Base-by-base conservation (phyloP, 495 filamentous ascomycete species). In the Aspergillus campestris region DNA sequence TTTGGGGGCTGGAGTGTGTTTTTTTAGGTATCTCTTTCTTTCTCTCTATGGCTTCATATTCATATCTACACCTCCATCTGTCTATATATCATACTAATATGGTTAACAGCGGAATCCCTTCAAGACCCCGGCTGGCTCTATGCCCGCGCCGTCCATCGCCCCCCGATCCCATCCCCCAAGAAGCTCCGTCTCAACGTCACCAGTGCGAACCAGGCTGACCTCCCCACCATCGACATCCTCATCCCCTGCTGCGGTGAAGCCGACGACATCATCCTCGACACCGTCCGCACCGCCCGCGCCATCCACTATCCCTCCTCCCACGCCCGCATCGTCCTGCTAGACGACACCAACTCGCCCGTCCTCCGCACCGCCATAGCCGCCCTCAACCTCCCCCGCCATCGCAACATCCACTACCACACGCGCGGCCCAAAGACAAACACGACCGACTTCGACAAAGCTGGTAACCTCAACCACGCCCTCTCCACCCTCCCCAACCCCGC, bases 401-500 rank as follows among this genome's bases (percentile, higher is more conserved):
- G 57, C 2, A 70, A 77, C 30, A 45, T 77, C 3, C 65, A 51
- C 43, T 80, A 79, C 48, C 61, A 70, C 34, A 60, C 69, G 1
- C 64, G 73, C 24, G 60, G 62, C 7, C 18, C 18, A 24, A 62
- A 65, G 46, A 58, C 65, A 13, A 60, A 66, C 1, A 65, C 60
- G n/a, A 45, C 62, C 57, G 41, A 66, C 37, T 63, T 70, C 58
- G 54, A 69, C 44, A 81, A 81, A 61, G 70, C 75, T 9, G 77
- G 72, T 7, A 81, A 80, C 42, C 56, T 81, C 18, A 78, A 76
- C 38, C 69, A 69, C 47, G 75, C 72, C 12, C 50, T 76, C 5
- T 62, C 50, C 49, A 67, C 44, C 47, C 58, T 53, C 45, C 66
- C 58, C 46, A 39, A 63, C 32, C 60, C 74, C 38, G 51, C 58